phyloP scores from a whole-genome alignment of 257 asterid genomes.

The Solanum habrochaites region DNA sequence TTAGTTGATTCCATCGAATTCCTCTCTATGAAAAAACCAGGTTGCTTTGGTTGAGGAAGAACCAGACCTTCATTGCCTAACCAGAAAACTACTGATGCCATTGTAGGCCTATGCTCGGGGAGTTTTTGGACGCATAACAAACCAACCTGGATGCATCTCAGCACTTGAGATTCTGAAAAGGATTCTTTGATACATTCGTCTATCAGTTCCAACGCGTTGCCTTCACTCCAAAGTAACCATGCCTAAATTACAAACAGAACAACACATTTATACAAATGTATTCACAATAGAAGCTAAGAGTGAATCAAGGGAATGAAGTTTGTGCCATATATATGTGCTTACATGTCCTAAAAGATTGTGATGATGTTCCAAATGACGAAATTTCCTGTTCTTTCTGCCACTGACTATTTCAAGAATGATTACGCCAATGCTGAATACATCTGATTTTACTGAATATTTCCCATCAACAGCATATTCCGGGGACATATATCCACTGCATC shows the following conservation, averaged over 20 bases:
- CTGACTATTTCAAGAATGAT: background rate
- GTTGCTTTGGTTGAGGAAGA: conserved; percentile 4
- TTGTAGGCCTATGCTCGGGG: conserved; percentile 6
- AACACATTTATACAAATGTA: background rate
- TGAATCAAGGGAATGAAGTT: background rate
- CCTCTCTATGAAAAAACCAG: conserved; percentile 8
- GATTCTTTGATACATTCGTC: background rate
- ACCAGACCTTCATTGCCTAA: background rate
- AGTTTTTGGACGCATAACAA: conserved; percentile 4
- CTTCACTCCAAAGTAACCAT: conserved; percentile 5
- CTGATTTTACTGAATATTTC: conserved; percentile 2
- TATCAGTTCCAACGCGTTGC: background rate
- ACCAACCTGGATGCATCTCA: conserved; percentile 5
- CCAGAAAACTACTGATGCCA: conserved; percentile 7
- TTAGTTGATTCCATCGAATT: background rate
- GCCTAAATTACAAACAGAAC: background rate
- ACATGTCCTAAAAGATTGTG: conserved; percentile 17
- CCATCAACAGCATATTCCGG: conserved; percentile 1
- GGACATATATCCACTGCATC: conserved; percentile 8
- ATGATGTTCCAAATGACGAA: conserved; percentile 6
- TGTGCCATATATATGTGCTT: background rate
- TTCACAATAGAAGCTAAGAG: background rate
- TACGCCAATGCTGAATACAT: conserved; percentile 1
- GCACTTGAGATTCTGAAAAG: background rate
- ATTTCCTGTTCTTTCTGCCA: conserved; percentile 7